Percentiles rank a stretch among this genome's conserved stretches.
These are phyloP conservation scores for Madurella fahalii DNA, from an alignment of 2,329 filamentous ascomycete species.

Conservation along the genomic window DNA sequence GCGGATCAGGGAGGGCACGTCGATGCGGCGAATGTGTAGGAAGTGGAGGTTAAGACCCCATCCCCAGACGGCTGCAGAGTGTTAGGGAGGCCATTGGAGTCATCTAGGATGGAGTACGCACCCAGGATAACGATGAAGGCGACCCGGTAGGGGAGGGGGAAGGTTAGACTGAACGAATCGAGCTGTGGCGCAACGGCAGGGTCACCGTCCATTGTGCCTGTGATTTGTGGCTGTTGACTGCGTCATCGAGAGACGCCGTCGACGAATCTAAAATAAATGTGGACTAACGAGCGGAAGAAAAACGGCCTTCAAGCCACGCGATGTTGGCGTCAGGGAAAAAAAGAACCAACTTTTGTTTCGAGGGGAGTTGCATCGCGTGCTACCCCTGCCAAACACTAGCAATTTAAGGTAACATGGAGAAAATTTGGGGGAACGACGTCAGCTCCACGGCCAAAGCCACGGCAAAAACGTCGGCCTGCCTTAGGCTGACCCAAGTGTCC, in stretches of 20 bases:
- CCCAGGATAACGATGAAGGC: constrained; percentile 81
- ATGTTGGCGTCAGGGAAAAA: neutral
- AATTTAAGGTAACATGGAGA: neutral
- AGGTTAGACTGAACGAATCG: constrained; percentile 80
- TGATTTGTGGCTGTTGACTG: constrained; percentile 4
- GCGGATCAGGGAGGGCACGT: constrained; percentile 79
- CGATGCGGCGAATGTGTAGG: constrained; percentile 74
- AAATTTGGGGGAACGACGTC: neutral
- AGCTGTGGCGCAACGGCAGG: constrained; percentile 65
- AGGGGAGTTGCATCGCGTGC: neutral
- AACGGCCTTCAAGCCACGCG: neutral
- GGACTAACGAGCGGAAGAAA: neutral
- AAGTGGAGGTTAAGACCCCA: constrained; percentile 92
- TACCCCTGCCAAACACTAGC: neutral
- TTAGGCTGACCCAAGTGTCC: neutral
- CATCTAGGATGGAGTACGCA: constrained; percentile 38
- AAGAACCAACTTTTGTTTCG: neutral
- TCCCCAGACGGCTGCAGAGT: constrained; percentile 74
- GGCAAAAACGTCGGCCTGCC: neutral
- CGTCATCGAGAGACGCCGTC: constrained; percentile 21
- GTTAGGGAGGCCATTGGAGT: neutral
- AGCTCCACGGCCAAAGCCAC: neutral
- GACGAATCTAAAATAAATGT: neutral
- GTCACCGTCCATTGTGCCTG: constrained; percentile 64
- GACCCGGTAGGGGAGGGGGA: constrained; percentile 86